Evolutionary conservation across 208 protist genomes (phyloP).

Genomic region (Blechomonas ayalai): DNA sequence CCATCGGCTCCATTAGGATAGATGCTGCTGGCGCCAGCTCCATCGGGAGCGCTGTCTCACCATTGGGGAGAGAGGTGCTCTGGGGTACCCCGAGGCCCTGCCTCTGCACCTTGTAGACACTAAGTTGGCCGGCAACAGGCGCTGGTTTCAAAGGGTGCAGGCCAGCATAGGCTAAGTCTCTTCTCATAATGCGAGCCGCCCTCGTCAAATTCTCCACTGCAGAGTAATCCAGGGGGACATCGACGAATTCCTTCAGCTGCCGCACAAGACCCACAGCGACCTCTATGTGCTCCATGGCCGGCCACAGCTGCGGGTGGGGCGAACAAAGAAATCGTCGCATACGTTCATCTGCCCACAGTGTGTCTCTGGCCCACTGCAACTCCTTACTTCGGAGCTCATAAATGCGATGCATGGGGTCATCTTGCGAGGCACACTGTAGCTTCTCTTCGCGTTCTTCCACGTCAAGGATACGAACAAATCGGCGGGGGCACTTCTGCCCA

Average conservation of each 20-base stretch:
- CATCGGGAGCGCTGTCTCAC: no score
- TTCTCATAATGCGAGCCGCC: slow-evolving; percentile 29
- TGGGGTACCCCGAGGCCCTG: background rate
- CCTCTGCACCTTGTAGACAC: slow-evolving; percentile 19
- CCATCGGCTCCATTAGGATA: slow-evolving; percentile 12
- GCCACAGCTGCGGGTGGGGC: slow-evolving; percentile 41
- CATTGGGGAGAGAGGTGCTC: background rate
- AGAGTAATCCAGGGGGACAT: slow-evolving; percentile 6
- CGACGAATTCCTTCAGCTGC: slow-evolving; percentile 34
- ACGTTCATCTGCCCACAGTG: slow-evolving; percentile 30
- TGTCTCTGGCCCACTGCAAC: slow-evolving; percentile 45
- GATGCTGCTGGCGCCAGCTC: no score
- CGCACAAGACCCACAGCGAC: slow-evolving; percentile 34
- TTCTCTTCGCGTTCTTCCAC: slow-evolving; percentile 46
- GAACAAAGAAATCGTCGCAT: slow-evolving; percentile 37
- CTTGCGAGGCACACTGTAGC: background rate
- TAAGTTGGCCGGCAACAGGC: slow-evolving; percentile 23
- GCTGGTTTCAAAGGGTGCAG: slow-evolving; percentile 51
- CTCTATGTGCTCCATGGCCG: slow-evolving; percentile 20
- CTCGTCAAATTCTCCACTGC: slow-evolving; percentile 17
- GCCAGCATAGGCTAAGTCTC: slow-evolving; percentile 34
- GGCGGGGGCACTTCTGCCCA: slow-evolving; percentile 13
- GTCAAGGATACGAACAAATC: slow-evolving; percentile 57
- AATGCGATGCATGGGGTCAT: background rate
- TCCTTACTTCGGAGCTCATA: slow-evolving; percentile 30